Conservation (phyloP, 23 red algal genomes). For the Gracilaria vermiculophylla region DNA sequence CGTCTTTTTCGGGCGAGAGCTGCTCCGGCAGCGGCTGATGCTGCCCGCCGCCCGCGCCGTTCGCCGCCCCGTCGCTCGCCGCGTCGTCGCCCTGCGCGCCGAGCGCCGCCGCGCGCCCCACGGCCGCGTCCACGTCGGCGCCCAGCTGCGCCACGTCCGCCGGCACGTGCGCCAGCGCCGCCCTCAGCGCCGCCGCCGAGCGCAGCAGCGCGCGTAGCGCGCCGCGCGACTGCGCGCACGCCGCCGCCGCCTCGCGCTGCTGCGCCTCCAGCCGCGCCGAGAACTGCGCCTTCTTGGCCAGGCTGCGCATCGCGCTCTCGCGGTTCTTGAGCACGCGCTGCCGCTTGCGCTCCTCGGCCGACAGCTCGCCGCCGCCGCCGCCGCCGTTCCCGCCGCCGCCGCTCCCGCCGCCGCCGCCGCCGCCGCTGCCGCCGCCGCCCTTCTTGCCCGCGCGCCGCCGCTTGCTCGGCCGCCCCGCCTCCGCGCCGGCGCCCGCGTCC, state of each 20-base stretch:
- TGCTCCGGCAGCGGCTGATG: neutral
- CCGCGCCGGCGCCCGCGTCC: too few species aligned
- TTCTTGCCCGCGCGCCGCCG: too few species aligned
- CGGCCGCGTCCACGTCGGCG: constrained; percentile 8
- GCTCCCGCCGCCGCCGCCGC: too few species aligned
- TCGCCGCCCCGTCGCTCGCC: neutral
- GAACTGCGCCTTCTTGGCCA: constrained; percentile 64
- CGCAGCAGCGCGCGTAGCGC: constrained; percentile 5
- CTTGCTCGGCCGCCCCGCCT: too few species aligned
- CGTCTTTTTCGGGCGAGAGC: neutral
- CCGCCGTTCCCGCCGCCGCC: too few species aligned
- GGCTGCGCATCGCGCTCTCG: constrained; percentile 64
- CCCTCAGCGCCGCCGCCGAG: constrained; percentile 8
- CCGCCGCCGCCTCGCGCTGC: constrained; percentile 14
- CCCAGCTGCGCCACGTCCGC: constrained; percentile 11
- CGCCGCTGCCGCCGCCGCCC: too few species aligned
- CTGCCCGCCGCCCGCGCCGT: neutral
- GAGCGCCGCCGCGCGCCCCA: neutral
- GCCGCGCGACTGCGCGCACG: neutral
- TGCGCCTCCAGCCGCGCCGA: constrained; percentile 49
- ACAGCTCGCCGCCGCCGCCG: constrained; percentile 24
- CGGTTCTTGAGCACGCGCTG: constrained; percentile 57
- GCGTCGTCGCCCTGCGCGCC: neutral
- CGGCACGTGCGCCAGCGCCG: constrained; percentile 21
- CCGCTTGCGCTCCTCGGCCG: constrained; percentile 60